A percentile compares a stretch with the other conserved stretches of the same genome.
These are phyloP conservation scores for Exophiala oligosperma DNA, from an alignment of 2,329 filamentous ascomycete genomes.

Conservation along the genomic window DNA sequence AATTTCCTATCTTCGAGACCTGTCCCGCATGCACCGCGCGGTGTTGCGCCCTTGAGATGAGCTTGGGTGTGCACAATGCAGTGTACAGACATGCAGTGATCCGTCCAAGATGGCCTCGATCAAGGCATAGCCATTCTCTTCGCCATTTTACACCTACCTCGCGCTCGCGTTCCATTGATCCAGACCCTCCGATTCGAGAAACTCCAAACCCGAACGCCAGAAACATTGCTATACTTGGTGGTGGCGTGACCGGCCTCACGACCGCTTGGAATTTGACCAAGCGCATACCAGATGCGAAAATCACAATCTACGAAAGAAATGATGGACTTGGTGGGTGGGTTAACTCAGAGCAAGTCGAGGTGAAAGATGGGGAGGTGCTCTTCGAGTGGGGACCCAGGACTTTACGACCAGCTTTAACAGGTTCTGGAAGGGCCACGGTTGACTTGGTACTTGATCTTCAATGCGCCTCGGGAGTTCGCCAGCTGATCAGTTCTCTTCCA, in stretches of 20 bases:
- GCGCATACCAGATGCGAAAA: slow-evolving; percentile 64
- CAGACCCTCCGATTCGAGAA: background rate
- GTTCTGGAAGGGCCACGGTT: slow-evolving; percentile 66
- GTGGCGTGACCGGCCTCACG: slow-evolving; percentile 78
- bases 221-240: slow-evolving; percentile 70
- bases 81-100: slow-evolving; percentile 23
- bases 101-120: slow-evolving; percentile 12
- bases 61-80: slow-evolving; percentile 23
- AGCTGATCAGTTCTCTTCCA: slow-evolving; percentile 34
- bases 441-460: slow-evolving; percentile 61
- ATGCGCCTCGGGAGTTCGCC: slow-evolving; percentile 1
- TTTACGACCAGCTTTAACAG: slow-evolving; percentile 55
- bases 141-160: slow-evolving; percentile 62
- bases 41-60: slow-evolving; percentile 28
- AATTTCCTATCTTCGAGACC: background rate
- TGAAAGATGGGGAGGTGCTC: slow-evolving; percentile 63
- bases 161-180: slow-evolving; percentile 39
- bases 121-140: slow-evolving; percentile 48
- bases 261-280: slow-evolving; percentile 74
- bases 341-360: slow-evolving; percentile 62
- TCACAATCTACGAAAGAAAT: slow-evolving; percentile 79
- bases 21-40: slow-evolving; percentile 14
- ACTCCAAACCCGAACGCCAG: slow-evolving; percentile 33
- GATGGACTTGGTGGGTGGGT: slow-evolving; percentile 81
- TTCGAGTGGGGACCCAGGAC: slow-evolving; percentile 86